These are phyloP conservation scores for Macrotyloma uniflorum DNA, from an alignment of 306 rosid species.

Conservation along the genomic window DNA sequence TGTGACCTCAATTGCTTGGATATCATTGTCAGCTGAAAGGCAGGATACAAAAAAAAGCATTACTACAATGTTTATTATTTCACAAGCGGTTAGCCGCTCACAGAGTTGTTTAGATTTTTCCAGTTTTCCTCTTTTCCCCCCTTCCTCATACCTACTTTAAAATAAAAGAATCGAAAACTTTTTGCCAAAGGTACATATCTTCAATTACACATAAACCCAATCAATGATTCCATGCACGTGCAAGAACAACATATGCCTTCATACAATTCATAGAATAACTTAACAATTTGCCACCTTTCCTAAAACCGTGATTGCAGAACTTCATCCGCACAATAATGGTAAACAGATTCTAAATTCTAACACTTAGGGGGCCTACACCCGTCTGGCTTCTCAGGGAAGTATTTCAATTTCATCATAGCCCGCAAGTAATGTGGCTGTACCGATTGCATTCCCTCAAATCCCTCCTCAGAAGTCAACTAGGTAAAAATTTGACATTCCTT, in stretches of 20 bases:
- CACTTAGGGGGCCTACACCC: not conserved
- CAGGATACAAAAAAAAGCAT: not conserved
- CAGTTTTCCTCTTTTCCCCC: not conserved
- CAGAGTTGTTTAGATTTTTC: conserved; percentile 9
- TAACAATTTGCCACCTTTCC: not conserved
- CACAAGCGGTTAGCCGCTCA: not conserved
- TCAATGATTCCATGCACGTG: not conserved
- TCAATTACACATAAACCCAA: not conserved
- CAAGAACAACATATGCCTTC: not conserved
- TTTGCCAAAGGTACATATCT: not conserved
- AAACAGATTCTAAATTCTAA: conserved; percentile 26
- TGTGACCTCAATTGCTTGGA: not conserved
- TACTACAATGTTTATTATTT: not conserved
- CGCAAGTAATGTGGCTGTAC: not conserved
- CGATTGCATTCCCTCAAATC: not conserved
- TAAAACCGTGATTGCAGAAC: not conserved
- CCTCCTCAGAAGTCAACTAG: conserved; percentile 3
- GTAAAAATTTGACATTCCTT: not conserved
- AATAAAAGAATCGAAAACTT: conserved; percentile 5
- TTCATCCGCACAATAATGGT: not conserved
- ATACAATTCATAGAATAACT: not conserved
- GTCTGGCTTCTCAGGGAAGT: not conserved
- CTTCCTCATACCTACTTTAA: conserved; percentile 2
- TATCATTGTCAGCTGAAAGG: not conserved
- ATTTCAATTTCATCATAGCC: not conserved